Evolutionary conservation across 495 filamentous ascomycete species (phyloP).

Genomic region (Hypoxylon subgilvum): DNA sequence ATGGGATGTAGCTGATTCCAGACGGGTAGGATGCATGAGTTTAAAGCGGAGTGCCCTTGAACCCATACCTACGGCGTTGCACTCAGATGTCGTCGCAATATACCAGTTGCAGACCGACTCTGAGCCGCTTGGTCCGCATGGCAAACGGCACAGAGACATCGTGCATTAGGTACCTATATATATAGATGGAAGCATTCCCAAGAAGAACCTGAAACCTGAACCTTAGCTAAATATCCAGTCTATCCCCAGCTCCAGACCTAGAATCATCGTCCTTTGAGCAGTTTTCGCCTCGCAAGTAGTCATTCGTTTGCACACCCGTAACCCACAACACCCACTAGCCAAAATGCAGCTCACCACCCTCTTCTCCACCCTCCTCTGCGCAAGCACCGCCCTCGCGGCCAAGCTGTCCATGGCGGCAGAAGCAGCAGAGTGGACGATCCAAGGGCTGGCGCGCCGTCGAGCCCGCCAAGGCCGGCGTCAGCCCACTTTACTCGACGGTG

Average conservation of each 20-base stretch:
- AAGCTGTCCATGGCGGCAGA: slow-evolving; percentile 53
- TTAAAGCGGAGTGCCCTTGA: no score
- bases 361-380: slow-evolving; percentile 47
- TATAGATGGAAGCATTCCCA: slow-evolving; percentile 11
- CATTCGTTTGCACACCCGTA: slow-evolving; percentile 9
- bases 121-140: slow-evolving; percentile 1
- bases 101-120: no score
- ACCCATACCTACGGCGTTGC: no score
- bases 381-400: slow-evolving; percentile 49
- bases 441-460: slow-evolving; percentile 54
- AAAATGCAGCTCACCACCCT: slow-evolving; percentile 58
- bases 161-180: no score
- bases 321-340: slow-evolving; percentile 10
- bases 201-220: slow-evolving; percentile 3
- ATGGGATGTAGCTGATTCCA: slow-evolving; percentile 14
- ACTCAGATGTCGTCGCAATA: no score
- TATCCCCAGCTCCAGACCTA: slow-evolving; percentile 3
- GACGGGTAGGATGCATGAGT: slow-evolving; percentile 1
- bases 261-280: background rate
- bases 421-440: slow-evolving; percentile 55
- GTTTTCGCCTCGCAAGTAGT: background rate
- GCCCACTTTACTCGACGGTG: slow-evolving; percentile 52
- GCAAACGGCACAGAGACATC: background rate
- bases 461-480: slow-evolving; percentile 38
- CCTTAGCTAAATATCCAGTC: background rate